Conservation (phyloP, 2,329 filamentous ascomycete species). For the Colletotrichum filicis region DNA sequence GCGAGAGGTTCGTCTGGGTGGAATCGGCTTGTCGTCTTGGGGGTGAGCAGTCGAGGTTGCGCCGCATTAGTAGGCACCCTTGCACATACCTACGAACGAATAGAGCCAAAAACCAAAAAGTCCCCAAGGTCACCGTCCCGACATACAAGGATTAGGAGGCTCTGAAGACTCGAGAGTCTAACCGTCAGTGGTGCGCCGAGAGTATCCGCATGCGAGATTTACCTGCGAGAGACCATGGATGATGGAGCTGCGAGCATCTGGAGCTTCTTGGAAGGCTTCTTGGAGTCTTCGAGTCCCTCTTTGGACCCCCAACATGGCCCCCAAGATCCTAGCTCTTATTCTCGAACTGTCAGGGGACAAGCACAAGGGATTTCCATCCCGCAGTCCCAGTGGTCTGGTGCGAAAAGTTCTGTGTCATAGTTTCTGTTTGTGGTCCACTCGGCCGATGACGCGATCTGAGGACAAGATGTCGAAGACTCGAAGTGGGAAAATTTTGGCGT, state of each 20-base stretch:
- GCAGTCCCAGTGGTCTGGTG: constrained; percentile 20
- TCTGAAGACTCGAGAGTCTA: not conserved
- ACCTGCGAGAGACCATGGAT: not conserved
- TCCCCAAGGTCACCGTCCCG: not conserved
- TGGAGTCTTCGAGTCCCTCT: not conserved
- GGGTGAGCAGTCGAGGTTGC: not conserved
- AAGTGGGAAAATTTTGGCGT: constrained; percentile 30
- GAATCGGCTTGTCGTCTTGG: not conserved
- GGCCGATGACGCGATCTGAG: constrained; percentile 34
- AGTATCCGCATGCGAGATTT: constrained; percentile 17
- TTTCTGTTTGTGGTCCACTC: constrained; percentile 33
- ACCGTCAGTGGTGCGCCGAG: constrained; percentile 7
- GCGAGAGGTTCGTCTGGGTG: constrained; percentile 19
- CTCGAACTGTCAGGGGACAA: not conserved
- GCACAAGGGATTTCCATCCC: constrained; percentile 1
- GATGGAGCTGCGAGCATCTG: not conserved
- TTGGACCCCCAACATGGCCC: constrained; percentile 2
- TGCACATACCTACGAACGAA: not conserved
- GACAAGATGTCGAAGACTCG: constrained; percentile 34
- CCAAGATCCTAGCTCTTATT: not conserved
- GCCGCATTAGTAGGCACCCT: not conserved
- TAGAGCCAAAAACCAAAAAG: not conserved
- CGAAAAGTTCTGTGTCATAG: constrained; percentile 31
- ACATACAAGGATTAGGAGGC: not conserved
- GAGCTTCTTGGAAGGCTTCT: not conserved